Evolutionary conservation across 352 stramenopile genomes (phyloP).

Genomic region (Phytophthora citrophthora): DNA sequence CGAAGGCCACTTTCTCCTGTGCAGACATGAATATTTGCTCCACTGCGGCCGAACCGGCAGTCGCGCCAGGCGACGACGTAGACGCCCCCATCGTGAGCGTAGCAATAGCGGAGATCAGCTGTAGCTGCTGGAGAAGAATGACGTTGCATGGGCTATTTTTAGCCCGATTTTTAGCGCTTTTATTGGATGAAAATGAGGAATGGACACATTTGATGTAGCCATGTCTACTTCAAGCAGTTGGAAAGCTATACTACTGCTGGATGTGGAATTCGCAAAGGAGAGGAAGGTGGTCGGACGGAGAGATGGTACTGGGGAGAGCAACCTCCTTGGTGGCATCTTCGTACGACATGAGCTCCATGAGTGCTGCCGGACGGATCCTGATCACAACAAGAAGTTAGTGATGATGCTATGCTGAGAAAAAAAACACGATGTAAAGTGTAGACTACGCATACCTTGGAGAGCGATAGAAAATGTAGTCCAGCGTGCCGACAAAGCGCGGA

Average conservation of each 20-base stretch:
- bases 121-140: constrained; percentile 16
- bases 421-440: not conserved
- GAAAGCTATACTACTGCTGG: not conserved
- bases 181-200: constrained; percentile 29
- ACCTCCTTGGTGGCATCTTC: constrained; percentile 66
- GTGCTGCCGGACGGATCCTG: constrained; percentile 49
- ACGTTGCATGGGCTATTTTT: constrained; percentile 23
- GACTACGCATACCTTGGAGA: constrained; percentile 41
- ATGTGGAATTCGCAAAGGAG: constrained; percentile 74
- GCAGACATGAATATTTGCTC: constrained; percentile 53
- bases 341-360: constrained; percentile 78
- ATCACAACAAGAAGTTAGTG: constrained; percentile 5
- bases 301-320: constrained; percentile 67
- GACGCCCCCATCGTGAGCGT: constrained; percentile 49
- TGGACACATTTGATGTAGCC: constrained; percentile 26
- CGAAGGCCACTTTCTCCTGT: constrained; percentile 63
- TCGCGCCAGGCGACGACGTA: constrained; percentile 38
- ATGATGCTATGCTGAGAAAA: not conserved
- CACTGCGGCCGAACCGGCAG: constrained; percentile 18
- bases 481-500: constrained; percentile 71
- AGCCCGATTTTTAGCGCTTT: not conserved
- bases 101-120: not conserved
- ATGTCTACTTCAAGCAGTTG: constrained; percentile 18
- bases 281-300: constrained; percentile 80
- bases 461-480: constrained; percentile 88